These are phyloP conservation scores for Xerocomellus chrysenteron DNA, from an alignment of 768 basidiomycete species.

Conservation along the genomic window DNA sequence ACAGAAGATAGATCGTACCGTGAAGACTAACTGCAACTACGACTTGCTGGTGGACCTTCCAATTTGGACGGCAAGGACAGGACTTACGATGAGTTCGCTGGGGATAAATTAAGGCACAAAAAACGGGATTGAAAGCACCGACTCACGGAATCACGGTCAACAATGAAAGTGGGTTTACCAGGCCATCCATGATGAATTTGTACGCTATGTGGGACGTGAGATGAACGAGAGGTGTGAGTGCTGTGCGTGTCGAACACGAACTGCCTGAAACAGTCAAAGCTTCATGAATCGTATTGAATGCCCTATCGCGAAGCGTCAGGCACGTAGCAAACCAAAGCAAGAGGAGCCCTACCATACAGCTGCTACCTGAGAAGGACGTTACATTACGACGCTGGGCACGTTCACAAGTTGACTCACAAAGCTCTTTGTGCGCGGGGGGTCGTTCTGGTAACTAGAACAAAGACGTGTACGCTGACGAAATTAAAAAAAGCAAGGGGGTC, in stretches of 20 bases:
- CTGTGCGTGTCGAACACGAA: not conserved
- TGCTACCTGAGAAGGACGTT: not conserved
- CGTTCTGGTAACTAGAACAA: conserved; percentile 4
- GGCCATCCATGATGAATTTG: conserved; percentile 1
- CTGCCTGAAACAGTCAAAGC: conserved; percentile 3
- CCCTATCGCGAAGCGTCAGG: not conserved
- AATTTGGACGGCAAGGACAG: not conserved
- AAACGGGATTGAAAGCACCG: not conserved
- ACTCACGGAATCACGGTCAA: not conserved
- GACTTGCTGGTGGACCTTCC: not conserved
- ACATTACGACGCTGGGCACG: not conserved
- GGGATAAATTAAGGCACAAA: not conserved
- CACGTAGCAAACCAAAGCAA: too few species aligned
- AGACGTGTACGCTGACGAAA: not conserved
- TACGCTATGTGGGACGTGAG: not conserved
- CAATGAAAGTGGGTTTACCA: not conserved
- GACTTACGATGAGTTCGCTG: conserved; percentile 11
- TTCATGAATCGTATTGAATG: conserved; percentile 9
- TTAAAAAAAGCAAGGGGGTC: not conserved
- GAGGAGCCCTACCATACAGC: not conserved
- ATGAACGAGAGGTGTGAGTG: not conserved
- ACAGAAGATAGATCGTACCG: not conserved
- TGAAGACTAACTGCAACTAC: conserved; percentile 7
- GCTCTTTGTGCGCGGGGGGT: not conserved
- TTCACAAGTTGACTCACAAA: not conserved